Base-by-base conservation (phyloP, 2,329 filamentous ascomycete genomes). In the Pseudogymnoascus sp. region DNA sequence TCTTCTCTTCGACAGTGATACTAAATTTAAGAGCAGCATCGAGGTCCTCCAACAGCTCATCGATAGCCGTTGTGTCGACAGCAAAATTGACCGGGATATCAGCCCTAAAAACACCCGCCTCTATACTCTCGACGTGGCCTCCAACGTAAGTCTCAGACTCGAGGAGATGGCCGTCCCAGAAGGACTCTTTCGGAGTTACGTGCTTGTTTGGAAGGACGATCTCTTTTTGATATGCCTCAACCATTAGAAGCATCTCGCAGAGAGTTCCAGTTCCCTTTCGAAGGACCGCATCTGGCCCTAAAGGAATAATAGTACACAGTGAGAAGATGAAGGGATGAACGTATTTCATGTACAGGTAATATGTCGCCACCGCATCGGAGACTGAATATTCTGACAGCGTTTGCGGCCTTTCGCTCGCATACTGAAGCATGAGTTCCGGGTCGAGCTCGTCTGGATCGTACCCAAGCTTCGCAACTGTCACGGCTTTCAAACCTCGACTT, bases 311-410 rank as follows among this genome's bases (percentile, higher is more conserved):
- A 1, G 93, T 99, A 77, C 95, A 99, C 0, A 99, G 80, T 1
- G 96, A 97, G 81, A 99, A 99, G 74, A 99, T 95, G 79, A 99
- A 99, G 3, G 95, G 95, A 74, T 99, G 95, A n/a, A 99, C 91
- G 75, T 99, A 99, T 87, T 99, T 99, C 96, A 99, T 99, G 82
- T 99, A 99, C 66, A 99, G 80, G 73, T 99, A 99, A 74, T 99
- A 99, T 0, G 95, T 99, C 21, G 95, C 95, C 61, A 99, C 95
- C 8, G 96, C 96, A 81, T 99, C 96, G 71, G 96, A 99, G 50
- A 99, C 95, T 0, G 96, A 99, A 77, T 99, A 99, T 72, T 99
- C 95, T 7, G 95, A 93, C 61, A 99, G 80, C 0, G 91, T 96
- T 74, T 99, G 95, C 0, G 95, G 95, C 68, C 91, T 84, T 76